Conservation (phyloP, 2,329 filamentous ascomycete genomes). For the Colletotrichum ledebouriae region DNA sequence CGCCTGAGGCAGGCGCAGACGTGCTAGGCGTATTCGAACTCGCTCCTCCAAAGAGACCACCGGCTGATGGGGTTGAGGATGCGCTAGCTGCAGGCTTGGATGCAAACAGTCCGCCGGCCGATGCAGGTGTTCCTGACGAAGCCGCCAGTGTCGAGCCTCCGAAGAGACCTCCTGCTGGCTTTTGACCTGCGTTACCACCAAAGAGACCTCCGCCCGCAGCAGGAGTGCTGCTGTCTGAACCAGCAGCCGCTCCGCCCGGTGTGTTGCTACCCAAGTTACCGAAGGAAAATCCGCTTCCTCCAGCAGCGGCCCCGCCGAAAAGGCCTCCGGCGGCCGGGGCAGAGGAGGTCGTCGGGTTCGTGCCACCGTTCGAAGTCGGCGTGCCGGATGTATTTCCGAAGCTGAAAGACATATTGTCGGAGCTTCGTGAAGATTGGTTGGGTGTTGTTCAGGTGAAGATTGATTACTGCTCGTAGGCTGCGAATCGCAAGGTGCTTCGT, state of each 20-base stretch:
- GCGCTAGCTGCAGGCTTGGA: constrained; percentile 41
- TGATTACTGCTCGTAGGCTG: constrained; percentile 23
- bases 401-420: constrained; percentile 55
- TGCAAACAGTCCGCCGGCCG: constrained; percentile 50
- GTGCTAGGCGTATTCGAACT: constrained; percentile 39
- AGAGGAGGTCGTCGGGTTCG: constrained; percentile 51
- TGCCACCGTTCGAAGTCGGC: constrained; percentile 42
- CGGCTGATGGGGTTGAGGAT: constrained; percentile 34
- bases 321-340: constrained; percentile 56
- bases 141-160: constrained; percentile 43
- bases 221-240: constrained; percentile 47
- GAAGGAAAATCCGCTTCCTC: constrained; percentile 58
- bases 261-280: constrained; percentile 46
- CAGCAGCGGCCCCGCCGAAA: constrained; percentile 53
- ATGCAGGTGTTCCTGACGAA: constrained; percentile 45
- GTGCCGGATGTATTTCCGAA: constrained; percentile 53
- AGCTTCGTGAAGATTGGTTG: constrained; percentile 16
- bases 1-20: constrained; percentile 42
- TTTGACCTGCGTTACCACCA: constrained; percentile 47
- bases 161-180: constrained; percentile 46
- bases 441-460: constrained; percentile 20
- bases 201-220: constrained; percentile 50
- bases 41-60: constrained; percentile 33
- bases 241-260: constrained; percentile 42
- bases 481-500: constrained; percentile 18